Percentiles rank a stretch among this genome's conserved stretches.
Evolutionary conservation across 1,284 basidiomycete species (phyloP).

Genomic region (Melampsora abietis-canadensis): DNA sequence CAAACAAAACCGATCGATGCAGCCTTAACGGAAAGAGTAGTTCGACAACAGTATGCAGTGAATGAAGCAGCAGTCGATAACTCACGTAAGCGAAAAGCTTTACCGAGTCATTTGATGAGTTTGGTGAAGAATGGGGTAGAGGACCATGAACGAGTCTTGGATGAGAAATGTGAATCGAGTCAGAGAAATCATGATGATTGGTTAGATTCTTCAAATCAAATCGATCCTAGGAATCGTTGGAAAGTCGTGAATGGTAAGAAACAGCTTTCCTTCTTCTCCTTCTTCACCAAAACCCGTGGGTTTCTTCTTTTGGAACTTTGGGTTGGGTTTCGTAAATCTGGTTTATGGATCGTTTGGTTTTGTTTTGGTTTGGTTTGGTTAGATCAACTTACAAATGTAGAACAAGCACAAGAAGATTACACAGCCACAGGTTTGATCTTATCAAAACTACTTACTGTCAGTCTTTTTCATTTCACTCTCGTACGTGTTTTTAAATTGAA

Average conservation of each 20-base stretch:
- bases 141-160: background rate
- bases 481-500: no score
- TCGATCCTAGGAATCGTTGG: slow-evolving; percentile 22
- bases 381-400: slow-evolving; percentile 15
- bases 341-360: background rate
- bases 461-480: background rate
- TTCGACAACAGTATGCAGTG: slow-evolving; percentile 32
- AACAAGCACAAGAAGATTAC: slow-evolving; percentile 17
- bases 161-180: background rate
- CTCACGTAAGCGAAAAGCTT: slow-evolving; percentile 33
- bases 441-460: slow-evolving; percentile 14
- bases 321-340: background rate
- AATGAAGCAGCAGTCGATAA: slow-evolving; percentile 34
- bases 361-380: background rate
- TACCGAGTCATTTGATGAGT: slow-evolving; percentile 10
- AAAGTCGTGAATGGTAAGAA: slow-evolving; percentile 27
- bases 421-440: slow-evolving; percentile 1
- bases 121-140: slow-evolving; percentile 8
- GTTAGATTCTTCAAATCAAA: background rate
- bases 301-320: background rate
- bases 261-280: background rate
- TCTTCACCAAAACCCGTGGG: background rate
- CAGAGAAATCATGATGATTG: slow-evolving; percentile 6
- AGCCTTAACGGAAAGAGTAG: slow-evolving; percentile 26
- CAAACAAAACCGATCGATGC: slow-evolving; percentile 29